Conservation (phyloP, 1,139 yeast genomes). For the Zhuliangozyma blackwelliae region DNA sequence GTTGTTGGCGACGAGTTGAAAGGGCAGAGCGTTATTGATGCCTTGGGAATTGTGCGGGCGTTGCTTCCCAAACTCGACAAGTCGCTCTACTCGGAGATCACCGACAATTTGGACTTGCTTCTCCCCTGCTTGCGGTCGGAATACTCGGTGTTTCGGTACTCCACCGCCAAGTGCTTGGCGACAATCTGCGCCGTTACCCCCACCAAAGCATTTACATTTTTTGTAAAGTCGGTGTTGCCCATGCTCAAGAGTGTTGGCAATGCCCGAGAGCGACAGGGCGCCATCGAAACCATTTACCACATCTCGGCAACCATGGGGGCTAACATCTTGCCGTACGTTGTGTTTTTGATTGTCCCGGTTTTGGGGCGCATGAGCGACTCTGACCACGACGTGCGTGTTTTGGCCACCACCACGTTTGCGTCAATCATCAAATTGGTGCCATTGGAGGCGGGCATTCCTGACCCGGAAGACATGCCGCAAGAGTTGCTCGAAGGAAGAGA, state of each 20-base stretch:
- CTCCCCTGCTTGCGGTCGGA: constrained; percentile 63
- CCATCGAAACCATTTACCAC: constrained; percentile 87
- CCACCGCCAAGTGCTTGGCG: constrained; percentile 88
- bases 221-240: constrained; percentile 78
- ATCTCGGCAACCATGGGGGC: constrained; percentile 83
- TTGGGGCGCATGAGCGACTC: constrained; percentile 98
- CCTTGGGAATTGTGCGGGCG: constrained; percentile 77
- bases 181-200: constrained; percentile 74
- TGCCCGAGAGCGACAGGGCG: constrained; percentile 82
- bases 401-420: constrained; percentile 96
- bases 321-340: constrained; percentile 87
- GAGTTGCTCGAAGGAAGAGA: constrained; percentile 86
- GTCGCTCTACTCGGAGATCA: constrained; percentile 46
- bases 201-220: constrained; percentile 66
- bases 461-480: constrained; percentile 88
- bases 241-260: constrained; percentile 78
- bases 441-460: constrained; percentile 94
- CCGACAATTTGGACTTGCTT: constrained; percentile 44
- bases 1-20: constrained; percentile 39
- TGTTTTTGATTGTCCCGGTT: constrained; percentile 91
- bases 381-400: constrained; percentile 78
- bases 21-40: constrained; percentile 86
- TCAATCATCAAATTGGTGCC: constrained; percentile 94
- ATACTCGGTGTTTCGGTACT: constrained; percentile 79
- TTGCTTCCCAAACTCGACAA: constrained; percentile 60